phyloP scores from a whole-genome alignment of 2,329 filamentous ascomycete species.

The Fusarium cyanostomum region DNA sequence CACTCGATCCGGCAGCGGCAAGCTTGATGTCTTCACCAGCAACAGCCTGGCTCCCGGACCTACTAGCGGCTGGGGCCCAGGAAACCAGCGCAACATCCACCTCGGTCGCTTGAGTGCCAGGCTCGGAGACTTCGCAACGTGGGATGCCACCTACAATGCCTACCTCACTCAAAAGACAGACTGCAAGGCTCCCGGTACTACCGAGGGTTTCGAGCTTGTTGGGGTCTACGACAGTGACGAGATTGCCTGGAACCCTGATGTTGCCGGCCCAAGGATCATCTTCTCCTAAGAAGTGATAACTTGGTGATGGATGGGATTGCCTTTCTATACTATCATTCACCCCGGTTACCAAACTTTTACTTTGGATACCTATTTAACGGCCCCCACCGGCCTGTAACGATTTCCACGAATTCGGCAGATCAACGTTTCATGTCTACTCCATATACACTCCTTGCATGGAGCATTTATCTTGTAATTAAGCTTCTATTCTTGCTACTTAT shows the following conservation, averaged over 20 bases:
- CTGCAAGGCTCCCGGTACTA: constrained; percentile 27
- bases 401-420: background rate
- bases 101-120: constrained; percentile 25
- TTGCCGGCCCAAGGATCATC: constrained; percentile 27
- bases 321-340: background rate
- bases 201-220: constrained; percentile 33
- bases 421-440: background rate
- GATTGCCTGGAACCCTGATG: constrained; percentile 22
- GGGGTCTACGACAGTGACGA: constrained; percentile 31
- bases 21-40: constrained; percentile 44
- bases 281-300: constrained; percentile 9
- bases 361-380: background rate
- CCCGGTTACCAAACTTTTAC: background rate
- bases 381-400: background rate
- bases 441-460: background rate
- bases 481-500: no score
- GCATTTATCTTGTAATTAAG: background rate
- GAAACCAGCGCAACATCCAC: constrained; percentile 42
- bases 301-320: background rate
- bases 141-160: constrained; percentile 28
- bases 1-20: constrained; percentile 33
- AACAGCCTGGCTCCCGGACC: constrained; percentile 33
- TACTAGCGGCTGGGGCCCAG: constrained; percentile 34
- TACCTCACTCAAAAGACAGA: constrained; percentile 28
- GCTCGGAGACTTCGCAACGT: constrained; percentile 11